Base-by-base conservation (phyloP, 2,329 filamentous ascomycete genomes). In the Aspergillus sp. region DNA sequence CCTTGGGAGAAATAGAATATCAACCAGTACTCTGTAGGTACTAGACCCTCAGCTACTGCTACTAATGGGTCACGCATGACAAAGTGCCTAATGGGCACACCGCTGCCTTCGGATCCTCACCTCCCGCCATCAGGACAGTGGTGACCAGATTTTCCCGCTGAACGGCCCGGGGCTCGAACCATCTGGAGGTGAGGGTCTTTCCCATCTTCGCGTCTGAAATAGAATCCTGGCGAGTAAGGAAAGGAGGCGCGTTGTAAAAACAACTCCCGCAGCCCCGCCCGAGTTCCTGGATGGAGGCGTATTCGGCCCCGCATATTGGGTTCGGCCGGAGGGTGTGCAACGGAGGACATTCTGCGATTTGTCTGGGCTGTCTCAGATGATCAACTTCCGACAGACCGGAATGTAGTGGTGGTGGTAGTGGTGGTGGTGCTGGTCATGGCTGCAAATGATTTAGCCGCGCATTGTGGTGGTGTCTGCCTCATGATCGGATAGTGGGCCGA, bases 51-150 rank as follows among this genome's bases (percentile, higher is more conserved):
- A 16, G 16, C 4, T 3, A 8, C 22, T 8, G 3, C 9, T 30
- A 30, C 10, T 30, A 30, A 30, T 30, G 10, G 1, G 26, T 30
- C 26, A 30, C 26, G 9, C 9, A 30, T 30, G 26, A 30, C 26
- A 30, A 17, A n/a, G 35, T n/a, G 35, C 11, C 35, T 17, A 38
- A n/a, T 30, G 26, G 9, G 43, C 19, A 33, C 19, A n/a, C 32
- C 41, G 48, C 48, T 45, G 48, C 26, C 38, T 50, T 47, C 52
- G 52, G 52, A 49, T 41, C 35, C 16, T 24, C 41, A 19, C 30
- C 20, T 54, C 44, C 52, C 45, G 52, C 50, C 53, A 55, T 55
- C 53, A 54, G 48, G 42, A 45, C 45, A 51, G 40, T n/a, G 22
- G 9, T 53, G 50, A 50, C 24, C 44, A 49, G 40, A 42, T 17